A percentile compares a stretch with the other conserved stretches of the same genome.
Evolutionary conservation across 2,329 filamentous ascomycete genomes (phyloP).

Genomic region (Tolypocladium endophyticum): DNA sequence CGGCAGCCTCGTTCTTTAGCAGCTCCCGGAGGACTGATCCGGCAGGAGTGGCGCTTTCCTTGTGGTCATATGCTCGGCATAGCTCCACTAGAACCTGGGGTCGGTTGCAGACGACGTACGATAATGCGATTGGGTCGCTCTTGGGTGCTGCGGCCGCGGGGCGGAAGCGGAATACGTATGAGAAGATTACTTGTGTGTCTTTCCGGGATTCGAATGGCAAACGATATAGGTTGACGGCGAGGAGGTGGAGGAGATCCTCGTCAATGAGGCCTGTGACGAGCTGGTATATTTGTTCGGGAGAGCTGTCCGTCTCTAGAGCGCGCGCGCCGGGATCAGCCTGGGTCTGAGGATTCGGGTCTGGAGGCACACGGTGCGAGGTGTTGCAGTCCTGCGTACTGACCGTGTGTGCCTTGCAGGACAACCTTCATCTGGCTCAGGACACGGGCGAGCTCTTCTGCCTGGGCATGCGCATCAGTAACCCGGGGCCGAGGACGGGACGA

Average conservation of each 20-base stretch:
- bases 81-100: conserved; percentile 82
- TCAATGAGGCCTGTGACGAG: conserved; percentile 77
- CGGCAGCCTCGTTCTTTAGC: conserved; percentile 79
- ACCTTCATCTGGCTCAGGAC: conserved; percentile 86
- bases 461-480: conserved; percentile 8
- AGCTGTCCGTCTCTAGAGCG: conserved; percentile 65
- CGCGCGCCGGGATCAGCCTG: neutral
- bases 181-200: conserved; percentile 92
- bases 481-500: neutral
- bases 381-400: conserved; percentile 33
- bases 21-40: conserved; percentile 84
- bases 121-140: conserved; percentile 72
- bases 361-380: neutral
- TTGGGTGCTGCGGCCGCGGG: conserved; percentile 55
- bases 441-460: conserved; percentile 83
- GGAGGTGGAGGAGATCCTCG: conserved; percentile 77
- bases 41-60: conserved; percentile 84
- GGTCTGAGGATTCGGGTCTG: neutral
- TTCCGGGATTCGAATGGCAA: conserved; percentile 94
- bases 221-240: conserved; percentile 72
- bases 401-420: conserved; percentile 84
- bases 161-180: conserved; percentile 85
- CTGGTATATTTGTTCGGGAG: conserved; percentile 77
- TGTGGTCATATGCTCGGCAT: conserved; percentile 80
- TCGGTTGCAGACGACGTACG: conserved; percentile 76